phyloP scores from a whole-genome alignment of 2,329 filamentous ascomycete genomes.

The Calonectria pteridis region DNA sequence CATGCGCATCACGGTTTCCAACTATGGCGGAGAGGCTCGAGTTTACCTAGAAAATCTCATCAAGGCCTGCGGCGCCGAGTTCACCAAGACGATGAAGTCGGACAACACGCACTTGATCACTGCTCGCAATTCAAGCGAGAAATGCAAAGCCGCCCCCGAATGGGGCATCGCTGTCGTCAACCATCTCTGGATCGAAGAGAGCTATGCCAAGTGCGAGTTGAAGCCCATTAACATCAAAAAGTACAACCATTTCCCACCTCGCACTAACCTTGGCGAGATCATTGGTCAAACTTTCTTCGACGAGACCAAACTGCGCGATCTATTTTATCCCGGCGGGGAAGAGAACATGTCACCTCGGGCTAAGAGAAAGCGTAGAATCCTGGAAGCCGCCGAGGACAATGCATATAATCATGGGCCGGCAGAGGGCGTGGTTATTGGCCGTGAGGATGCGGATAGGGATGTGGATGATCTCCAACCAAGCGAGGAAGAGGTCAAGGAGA shows the following conservation, averaged over 20 bases:
- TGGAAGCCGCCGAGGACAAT: constrained; percentile 65
- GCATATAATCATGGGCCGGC: constrained; percentile 60
- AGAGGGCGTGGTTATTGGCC: constrained; percentile 60
- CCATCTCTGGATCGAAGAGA: constrained; percentile 97
- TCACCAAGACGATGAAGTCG: constrained; percentile 93
- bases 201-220: constrained; percentile 88
- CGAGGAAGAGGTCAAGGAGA: constrained; percentile 49
- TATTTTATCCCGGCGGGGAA: constrained; percentile 77
- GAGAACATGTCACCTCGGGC: constrained; percentile 57
- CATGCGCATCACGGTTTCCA: constrained; percentile 89
- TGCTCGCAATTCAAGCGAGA: constrained; percentile 89
- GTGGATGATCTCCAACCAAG: constrained; percentile 60
- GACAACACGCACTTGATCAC: constrained; percentile 98
- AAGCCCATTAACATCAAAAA: constrained; percentile 78
- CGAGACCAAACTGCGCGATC: constrained; percentile 67
- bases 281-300: constrained; percentile 91
- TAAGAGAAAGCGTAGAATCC: constrained; percentile 63
- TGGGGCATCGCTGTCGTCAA: constrained; percentile 94
- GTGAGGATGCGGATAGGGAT: constrained; percentile 53
- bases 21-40: constrained; percentile 94
- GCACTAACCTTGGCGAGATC: constrained; percentile 93
- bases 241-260: constrained; percentile 87
- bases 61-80: constrained; percentile 84
- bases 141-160: constrained; percentile 90
- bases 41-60: constrained; percentile 95